phyloP scores from a whole-genome alignment of 768 basidiomycete genomes.

The Mycena leptocephala region DNA sequence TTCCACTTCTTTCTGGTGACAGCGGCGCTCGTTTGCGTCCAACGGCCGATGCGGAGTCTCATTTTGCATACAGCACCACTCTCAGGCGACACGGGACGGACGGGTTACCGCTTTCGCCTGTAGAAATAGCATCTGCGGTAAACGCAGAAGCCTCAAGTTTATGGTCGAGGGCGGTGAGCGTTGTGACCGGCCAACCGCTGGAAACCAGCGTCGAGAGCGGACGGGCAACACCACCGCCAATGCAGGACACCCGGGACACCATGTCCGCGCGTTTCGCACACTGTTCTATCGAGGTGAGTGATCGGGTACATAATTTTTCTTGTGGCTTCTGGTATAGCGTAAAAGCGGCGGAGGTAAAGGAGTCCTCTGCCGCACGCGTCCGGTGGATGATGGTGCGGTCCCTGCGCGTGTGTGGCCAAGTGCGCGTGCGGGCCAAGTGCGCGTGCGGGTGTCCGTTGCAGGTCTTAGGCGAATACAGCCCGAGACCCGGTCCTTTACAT shows the following conservation, averaged over 20 bases:
- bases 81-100: constrained; percentile 78
- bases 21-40: constrained; percentile 68
- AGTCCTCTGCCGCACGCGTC: too few relatives aligned
- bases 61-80: constrained; percentile 90
- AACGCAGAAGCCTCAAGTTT: constrained; percentile 67
- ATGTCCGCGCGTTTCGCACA: constrained; percentile 81
- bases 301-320: neutral
- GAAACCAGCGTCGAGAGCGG: constrained; percentile 56
- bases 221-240: constrained; percentile 50
- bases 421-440: too few relatives aligned
- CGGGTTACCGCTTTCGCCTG: constrained; percentile 60
- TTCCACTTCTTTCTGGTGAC: constrained; percentile 71
- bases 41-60: constrained; percentile 75
- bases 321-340: neutral
- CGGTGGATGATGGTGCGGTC: too few relatives aligned
- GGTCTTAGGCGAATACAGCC: too few relatives aligned
- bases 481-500: too few relatives aligned
- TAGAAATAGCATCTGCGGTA: constrained; percentile 62
- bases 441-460: too few relatives aligned
- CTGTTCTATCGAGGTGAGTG: constrained; percentile 74
- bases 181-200: constrained; percentile 56
- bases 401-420: too few relatives aligned
- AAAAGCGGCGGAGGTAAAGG: too few relatives aligned
- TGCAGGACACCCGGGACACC: constrained; percentile 63
- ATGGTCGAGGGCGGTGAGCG: constrained; percentile 63